Evolutionary conservation across 2,329 filamentous ascomycete species (phyloP).

Genomic region (Herpotrichia juniperi): DNA sequence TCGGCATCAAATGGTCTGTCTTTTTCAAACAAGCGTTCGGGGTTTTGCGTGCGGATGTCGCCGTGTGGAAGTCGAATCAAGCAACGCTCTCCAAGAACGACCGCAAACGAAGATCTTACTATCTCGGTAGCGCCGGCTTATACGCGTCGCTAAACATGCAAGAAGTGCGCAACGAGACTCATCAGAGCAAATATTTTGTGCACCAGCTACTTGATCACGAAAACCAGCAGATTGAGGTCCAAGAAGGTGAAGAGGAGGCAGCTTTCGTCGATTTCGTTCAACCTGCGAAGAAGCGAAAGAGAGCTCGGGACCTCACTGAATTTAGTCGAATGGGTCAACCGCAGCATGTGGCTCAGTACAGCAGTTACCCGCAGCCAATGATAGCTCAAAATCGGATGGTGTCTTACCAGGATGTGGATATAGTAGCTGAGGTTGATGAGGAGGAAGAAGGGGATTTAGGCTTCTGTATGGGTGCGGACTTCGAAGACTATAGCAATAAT

Average conservation of each 20-base stretch:
- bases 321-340: background rate
- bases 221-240: slow-evolving; percentile 24
- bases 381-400: background rate
- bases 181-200: slow-evolving; percentile 30
- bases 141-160: slow-evolving; percentile 17
- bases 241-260: slow-evolving; percentile 41
- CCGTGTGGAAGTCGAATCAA: slow-evolving; percentile 27
- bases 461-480: background rate
- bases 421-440: no score
- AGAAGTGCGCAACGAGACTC: slow-evolving; percentile 21
- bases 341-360: background rate
- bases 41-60: slow-evolving; percentile 18
- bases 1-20: slow-evolving; percentile 39
- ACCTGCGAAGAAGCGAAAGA: slow-evolving; percentile 1
- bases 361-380: background rate
- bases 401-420: background rate
- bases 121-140: slow-evolving; percentile 20
- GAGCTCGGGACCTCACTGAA: background rate
- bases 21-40: slow-evolving; percentile 34
- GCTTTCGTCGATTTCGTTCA: slow-evolving; percentile 19
- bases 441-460: background rate
- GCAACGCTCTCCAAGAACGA: slow-evolving; percentile 23
- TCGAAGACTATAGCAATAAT: background rate
- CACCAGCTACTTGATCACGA: slow-evolving; percentile 32
- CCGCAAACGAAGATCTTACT: slow-evolving; percentile 30